Evolutionary conservation across 2,329 filamentous ascomycete genomes (phyloP), one percentile per base, ranked within the genome.

Genomic region (Didymella sp.): DNA sequence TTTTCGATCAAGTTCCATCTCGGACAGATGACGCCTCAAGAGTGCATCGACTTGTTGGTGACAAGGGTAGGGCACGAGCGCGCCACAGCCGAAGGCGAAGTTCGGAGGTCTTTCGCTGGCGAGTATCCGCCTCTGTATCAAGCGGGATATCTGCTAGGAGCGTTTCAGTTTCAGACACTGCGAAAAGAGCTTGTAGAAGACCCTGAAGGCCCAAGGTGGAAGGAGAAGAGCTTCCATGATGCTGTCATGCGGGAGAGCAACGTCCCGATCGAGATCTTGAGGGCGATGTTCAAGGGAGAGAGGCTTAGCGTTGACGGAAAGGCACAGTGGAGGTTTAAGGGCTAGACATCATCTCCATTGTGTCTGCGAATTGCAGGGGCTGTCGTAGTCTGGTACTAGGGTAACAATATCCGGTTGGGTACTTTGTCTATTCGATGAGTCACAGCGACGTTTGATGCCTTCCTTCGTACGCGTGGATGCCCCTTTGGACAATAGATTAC

Each of bases 1-100:
- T 87, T 87, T 70, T 85, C 82, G 0, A 68, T 87, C 1, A 80
- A 80, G 35, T 87, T 86, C 56, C 85, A 87, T 64, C 77, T 87
- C 0, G 83, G 83, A 1, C 68, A 80, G 58, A 80, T 85, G 78
- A 79, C 73, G 9, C 78, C 84, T 1, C 76, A 78, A 56, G 80
- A 85, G 62, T 86, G 83, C 49, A 79, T 87, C 15, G 82, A 87
- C 57, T 66, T 85, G 51, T 76, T 87, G 1, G 84, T 87, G 0
- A 71, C 83, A 24, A 77, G 77, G 68, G 84, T 86, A 0, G 84
- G 84, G 0, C 85, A 87, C 63, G 85, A 87, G 71, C 76, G 82
- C 6, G 80, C 81, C 1, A 86, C 82, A 3, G 85, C 85, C 0
- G 84, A 87, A 67, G 85, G 83, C 1, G 85, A 87, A 68, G 84